phyloP scores from a whole-genome alignment of 169 alveolate species.

The Cryptosporidium tyzzeri region DNA sequence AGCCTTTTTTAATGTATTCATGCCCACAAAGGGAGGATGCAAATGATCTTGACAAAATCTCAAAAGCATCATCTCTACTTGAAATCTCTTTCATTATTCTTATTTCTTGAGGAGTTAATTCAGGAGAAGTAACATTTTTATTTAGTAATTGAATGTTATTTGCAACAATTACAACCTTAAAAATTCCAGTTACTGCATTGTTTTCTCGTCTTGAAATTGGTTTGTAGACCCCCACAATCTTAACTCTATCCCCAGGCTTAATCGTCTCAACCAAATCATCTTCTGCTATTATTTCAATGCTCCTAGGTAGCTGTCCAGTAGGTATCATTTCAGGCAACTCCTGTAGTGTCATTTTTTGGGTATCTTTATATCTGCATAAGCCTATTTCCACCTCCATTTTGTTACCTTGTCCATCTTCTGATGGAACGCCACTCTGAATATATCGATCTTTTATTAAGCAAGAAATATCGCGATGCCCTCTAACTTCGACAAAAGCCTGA shows the following conservation, averaged over 20 bases:
- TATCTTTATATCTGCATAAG: constrained; percentile 91
- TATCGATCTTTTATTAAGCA: constrained; percentile 68
- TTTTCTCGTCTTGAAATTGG: constrained; percentile 87
- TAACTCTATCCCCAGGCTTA: constrained; percentile 96
- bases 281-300: constrained; percentile 93
- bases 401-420: constrained; percentile 87
- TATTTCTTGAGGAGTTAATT: constrained; percentile 85
- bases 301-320: constrained; percentile 97
- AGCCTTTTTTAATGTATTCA: constrained; percentile 92
- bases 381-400: constrained; percentile 93
- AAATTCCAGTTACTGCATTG: constrained; percentile 88
- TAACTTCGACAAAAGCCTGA: constrained; percentile 74
- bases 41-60: constrained; percentile 91
- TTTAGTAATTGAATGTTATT: constrained; percentile 86
- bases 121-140: constrained; percentile 81
- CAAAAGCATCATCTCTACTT: constrained; percentile 88
- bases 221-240: constrained; percentile 95
- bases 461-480: constrained; percentile 77
- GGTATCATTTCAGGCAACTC: constrained; percentile 99
- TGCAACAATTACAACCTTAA: constrained; percentile 93
- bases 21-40: constrained; percentile 99
- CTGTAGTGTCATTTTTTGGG: constrained; percentile 92
- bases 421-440: constrained; percentile 82
- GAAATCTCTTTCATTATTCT: constrained; percentile 85
- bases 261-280: constrained; percentile 93